These are phyloP conservation scores for Dinochytrium kinnereticum DNA, from an alignment of 371 early-diverging fungal species.

Conservation along the genomic window DNA sequence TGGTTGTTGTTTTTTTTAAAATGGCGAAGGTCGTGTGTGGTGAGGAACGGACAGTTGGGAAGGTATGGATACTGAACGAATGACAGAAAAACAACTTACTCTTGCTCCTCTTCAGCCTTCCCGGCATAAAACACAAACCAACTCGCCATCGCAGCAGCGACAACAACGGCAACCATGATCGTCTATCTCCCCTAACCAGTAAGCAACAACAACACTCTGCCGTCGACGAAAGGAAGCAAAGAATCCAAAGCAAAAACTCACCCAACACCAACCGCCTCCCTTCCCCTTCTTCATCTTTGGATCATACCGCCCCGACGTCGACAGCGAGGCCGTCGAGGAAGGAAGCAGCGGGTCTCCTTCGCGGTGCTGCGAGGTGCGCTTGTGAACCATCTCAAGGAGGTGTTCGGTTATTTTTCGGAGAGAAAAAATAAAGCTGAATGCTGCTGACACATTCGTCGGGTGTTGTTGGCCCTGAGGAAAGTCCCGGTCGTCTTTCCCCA, in stretches of 20 bases:
- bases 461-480: neutral
- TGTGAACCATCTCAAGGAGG: neutral
- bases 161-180: no score
- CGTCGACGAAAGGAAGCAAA: no score
- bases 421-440: neutral
- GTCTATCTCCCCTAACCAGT: no score
- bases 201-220: no score
- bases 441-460: neutral
- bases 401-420: no score
- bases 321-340: no score
- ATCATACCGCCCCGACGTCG: neutral
- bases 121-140: no score
- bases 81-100: no score
- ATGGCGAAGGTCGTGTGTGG: neutral
- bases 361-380: neutral
- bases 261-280: neutral
- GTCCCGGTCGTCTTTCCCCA: no score
- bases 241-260: neutral
- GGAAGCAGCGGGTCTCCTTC: neutral
- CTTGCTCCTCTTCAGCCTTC: no score
- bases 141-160: no score
- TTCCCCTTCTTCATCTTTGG: neutral
- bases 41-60: neutral
- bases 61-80: neutral
- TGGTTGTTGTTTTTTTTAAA: neutral